Conservation (phyloP, 768 basidiomycete genomes). For the Artomyces pyxidatus region DNA sequence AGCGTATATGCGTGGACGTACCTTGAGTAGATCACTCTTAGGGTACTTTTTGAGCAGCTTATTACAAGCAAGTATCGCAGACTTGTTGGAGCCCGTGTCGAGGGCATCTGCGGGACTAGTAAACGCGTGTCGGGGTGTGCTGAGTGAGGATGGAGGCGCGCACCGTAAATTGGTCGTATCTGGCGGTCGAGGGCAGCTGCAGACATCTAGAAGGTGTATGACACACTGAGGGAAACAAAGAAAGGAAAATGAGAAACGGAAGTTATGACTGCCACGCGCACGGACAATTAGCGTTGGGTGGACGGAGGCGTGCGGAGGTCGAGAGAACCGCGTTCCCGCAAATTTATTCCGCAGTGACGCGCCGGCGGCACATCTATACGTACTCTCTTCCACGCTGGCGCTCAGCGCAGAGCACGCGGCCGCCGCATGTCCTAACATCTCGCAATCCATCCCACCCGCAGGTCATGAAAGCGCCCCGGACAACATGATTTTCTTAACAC, state of each 20-base stretch:
- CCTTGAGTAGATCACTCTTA: constrained; percentile 66
- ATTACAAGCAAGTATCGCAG: constrained; percentile 77
- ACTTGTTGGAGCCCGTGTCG: constrained; percentile 81
- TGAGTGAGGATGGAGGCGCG: constrained; percentile 14
- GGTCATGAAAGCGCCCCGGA: too few species aligned
- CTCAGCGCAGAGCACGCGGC: too few species aligned
- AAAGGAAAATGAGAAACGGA: neutral
- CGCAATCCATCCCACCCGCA: too few species aligned
- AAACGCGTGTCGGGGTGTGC: constrained; percentile 4
- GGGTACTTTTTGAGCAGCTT: constrained; percentile 85
- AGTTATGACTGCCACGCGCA: neutral
- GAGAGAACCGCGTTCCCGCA: too few species aligned
- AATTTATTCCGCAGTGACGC: too few species aligned
- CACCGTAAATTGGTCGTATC: constrained; percentile 80
- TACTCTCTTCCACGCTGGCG: too few species aligned
- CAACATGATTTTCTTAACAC: too few species aligned
- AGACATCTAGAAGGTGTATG: constrained; percentile 32
- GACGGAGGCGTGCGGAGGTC: too few species aligned
- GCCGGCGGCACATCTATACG: too few species aligned
- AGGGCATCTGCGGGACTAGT: constrained; percentile 56
- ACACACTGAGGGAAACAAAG: neutral
- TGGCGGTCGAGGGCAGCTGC: constrained; percentile 65
- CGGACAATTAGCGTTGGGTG: neutral
- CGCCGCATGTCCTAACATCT: too few species aligned
- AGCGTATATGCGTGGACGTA: constrained; percentile 15